Base-by-base conservation (phyloP, 2,329 filamentous ascomycete species). In the Zalaria obscura region DNA sequence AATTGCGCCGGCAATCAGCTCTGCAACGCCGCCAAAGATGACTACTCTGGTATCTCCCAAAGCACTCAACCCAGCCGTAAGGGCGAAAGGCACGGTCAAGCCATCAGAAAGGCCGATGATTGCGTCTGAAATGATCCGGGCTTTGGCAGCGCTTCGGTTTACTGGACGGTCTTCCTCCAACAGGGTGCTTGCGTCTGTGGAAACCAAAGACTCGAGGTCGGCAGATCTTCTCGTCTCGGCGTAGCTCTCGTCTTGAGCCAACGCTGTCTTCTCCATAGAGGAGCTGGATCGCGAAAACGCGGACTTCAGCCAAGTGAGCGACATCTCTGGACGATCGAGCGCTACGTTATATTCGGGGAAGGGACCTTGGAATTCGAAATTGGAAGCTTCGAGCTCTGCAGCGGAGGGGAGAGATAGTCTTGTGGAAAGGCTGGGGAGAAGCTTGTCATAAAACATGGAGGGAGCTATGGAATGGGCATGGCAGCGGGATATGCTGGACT, bases 81-180 rank as follows among this genome's bases (percentile, higher is more conserved):
- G 50, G 3, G 62, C 62, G 45, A 65, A 65, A 3, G 62, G 62
- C 3, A 65, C 62, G 1, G 62, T 64, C 41, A 65, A 48, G 35
- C 62, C 62, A 43, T 65, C 62, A 7, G 61, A 62, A 11, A 63
- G 53, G 11, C 62, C 62, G 33, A 65, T 57, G 10, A 61, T 64
- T 5, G 60, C 57, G 47, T 65, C 61, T 3, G 68, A 67, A 35
- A 71, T 57, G 38, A 68, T 33, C 31, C 41, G 29, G 11, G 41
- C 41, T 5, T 35, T 38, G 11, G 38, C 37, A 3, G 41, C 26
- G 27, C 39, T 43, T 5, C 25, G 18, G 5, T 3, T 26, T 25
- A 9, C 25, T 27, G 25, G n/a, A 29, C 29, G 11, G 18, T 37
- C 33, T 8, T 40, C 39, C 26, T 40, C 41, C 4, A 43, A 34